A percentile compares a stretch with the other conserved stretches of the same genome.
Evolutionary conservation across 176 grass and related monocot species (phyloP).

Genomic region (Paspalum notatum): DNA sequence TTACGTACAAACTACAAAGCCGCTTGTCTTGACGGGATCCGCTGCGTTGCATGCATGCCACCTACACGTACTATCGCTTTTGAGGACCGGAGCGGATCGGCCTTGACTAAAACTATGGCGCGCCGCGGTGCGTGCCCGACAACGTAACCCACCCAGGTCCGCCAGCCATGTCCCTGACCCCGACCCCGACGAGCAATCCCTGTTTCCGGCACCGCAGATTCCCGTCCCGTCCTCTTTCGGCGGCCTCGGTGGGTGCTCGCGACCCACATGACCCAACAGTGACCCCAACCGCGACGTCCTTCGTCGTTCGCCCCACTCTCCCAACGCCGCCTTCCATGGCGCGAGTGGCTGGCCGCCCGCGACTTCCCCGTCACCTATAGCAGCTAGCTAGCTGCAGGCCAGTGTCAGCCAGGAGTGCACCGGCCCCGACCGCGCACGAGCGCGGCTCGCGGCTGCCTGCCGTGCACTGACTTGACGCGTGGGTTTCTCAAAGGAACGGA

Average conservation of each 20-base stretch:
- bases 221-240: not conserved
- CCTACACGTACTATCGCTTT: not conserved
- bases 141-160: not conserved
- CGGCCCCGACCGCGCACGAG: not conserved
- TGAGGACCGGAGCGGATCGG: not conserved
- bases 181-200: no score
- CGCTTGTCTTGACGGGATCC: constrained; percentile 8
- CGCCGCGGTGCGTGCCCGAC: not conserved
- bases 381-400: no score
- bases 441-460: not conserved
- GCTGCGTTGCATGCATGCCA: not conserved
- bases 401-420: no score
- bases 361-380: no score
- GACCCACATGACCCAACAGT: constrained; percentile 52
- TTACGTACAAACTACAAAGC: not conserved
- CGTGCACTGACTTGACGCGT: no score
- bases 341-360: not conserved
- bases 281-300: not conserved
- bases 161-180: not conserved
- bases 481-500: no score
- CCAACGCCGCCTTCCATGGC: not conserved
- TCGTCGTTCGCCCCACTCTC: no score
- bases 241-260: not conserved
- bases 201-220: not conserved
- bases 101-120: no score